phyloP scores from a whole-genome alignment of 805 yeast species.

The Metschnikowia rubicola region DNA sequence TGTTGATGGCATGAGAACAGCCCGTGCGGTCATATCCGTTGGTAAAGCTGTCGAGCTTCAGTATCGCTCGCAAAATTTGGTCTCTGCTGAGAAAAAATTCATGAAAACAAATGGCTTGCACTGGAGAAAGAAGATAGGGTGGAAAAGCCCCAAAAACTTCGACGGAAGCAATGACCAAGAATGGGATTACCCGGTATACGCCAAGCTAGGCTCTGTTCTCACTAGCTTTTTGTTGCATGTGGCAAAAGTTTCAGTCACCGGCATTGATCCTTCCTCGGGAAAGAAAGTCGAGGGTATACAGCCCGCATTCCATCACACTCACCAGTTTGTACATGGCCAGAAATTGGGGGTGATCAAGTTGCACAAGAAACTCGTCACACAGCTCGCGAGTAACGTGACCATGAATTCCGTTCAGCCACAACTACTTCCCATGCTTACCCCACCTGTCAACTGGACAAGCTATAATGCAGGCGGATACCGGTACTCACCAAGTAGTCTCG shows the following conservation, averaged over 20 bases:
- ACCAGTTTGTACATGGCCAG: conserved; percentile 75
- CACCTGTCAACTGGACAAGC: conserved; percentile 85
- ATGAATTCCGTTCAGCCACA: conserved; percentile 78
- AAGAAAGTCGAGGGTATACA: conserved; percentile 64
- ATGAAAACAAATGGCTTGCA: conserved; percentile 47
- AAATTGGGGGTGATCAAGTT: conserved; percentile 77
- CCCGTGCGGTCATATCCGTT: conserved; percentile 74
- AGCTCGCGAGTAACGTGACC: conserved; percentile 62
- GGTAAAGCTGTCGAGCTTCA: conserved; percentile 86
- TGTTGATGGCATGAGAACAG: conserved; percentile 77
- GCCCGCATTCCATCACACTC: conserved; percentile 89
- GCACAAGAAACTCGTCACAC: conserved; percentile 64
- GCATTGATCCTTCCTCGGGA: conserved; percentile 77
- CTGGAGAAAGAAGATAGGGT: conserved; percentile 42
- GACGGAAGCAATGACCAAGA: conserved; percentile 14
- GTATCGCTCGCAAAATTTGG: conserved; percentile 64
- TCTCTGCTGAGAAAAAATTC: conserved; percentile 54
- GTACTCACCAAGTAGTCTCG: conserved; percentile 57
- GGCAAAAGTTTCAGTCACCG: conserved; percentile 77
- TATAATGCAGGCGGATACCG: conserved; percentile 84
- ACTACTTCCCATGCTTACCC: conserved; percentile 84
- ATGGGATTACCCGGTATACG: conserved; percentile 29
- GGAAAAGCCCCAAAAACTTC: conserved; percentile 8
- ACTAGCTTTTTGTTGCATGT: conserved; percentile 72
- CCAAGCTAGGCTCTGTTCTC: conserved; percentile 79